Conservation (phyloP, 176 grass and related monocot genomes). For the Bolboschoenus planiculmis region DNA sequence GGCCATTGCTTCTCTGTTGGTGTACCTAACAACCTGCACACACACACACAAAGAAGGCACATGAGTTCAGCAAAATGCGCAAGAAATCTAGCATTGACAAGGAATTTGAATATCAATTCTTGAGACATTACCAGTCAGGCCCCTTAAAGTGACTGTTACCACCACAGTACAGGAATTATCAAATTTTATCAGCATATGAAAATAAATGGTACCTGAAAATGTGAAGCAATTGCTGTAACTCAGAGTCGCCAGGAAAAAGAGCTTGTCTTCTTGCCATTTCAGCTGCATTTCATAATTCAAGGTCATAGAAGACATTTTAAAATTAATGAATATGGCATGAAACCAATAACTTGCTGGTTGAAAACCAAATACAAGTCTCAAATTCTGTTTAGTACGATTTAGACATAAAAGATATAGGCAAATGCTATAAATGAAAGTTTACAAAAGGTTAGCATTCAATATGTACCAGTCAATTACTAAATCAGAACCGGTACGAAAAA, state of each 20-base stretch:
- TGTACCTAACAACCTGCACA: slow-evolving; percentile 73
- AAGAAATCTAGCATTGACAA: not conserved
- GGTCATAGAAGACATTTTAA: not conserved
- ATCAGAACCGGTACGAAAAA: not conserved
- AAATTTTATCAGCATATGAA: not conserved
- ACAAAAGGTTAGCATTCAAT: not conserved
- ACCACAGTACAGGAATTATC: not conserved
- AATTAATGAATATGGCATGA: not conserved
- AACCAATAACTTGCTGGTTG: not conserved
- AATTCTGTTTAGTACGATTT: not conserved
- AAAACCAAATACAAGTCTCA: not conserved
- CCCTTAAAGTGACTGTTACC: not conserved
- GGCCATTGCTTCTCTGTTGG: slow-evolving; percentile 81
- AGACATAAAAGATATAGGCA: not conserved
- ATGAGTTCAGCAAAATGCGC: too few species aligned
- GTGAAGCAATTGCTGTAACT: slow-evolving; percentile 90
- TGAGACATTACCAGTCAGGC: not conserved
- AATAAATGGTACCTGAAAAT: slow-evolving; percentile 63
- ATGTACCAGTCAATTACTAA: not conserved
- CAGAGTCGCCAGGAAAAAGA: slow-evolving; percentile 86
- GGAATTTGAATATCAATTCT: not conserved
- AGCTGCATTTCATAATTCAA: slow-evolving; percentile 48
- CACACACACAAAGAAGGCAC: not conserved
- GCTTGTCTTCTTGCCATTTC: slow-evolving; percentile 85
- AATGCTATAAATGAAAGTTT: not conserved